Evolutionary conservation across 306 rosid genomes (phyloP).

Genomic region (Casuarina cunninghamiana): DNA sequence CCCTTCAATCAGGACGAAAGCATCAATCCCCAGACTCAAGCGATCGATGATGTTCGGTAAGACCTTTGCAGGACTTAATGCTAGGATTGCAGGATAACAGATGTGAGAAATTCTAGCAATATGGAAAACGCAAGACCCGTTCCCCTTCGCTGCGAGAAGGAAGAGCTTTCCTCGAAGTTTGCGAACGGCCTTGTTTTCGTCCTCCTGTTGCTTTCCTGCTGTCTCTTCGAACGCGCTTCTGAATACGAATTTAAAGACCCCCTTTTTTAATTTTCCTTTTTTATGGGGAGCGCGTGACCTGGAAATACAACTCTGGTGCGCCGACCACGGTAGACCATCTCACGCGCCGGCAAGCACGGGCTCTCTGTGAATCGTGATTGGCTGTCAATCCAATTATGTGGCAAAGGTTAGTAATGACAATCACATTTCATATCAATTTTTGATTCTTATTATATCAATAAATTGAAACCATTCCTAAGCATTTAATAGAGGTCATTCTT

Average conservation of each 20-base stretch:
- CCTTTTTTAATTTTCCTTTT: neutral
- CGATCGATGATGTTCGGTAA: slow-evolving; percentile 3
- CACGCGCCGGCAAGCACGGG: too few species aligned
- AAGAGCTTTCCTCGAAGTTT: slow-evolving; percentile 31
- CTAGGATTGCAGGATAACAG: slow-evolving; percentile 34
- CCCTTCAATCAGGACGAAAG: neutral
- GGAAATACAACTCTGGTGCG: neutral
- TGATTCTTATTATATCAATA: too few species aligned
- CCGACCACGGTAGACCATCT: neutral
- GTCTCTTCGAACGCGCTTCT: neutral
- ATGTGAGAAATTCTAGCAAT: slow-evolving; percentile 2
- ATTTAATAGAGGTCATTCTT: too few species aligned
- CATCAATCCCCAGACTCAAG: neutral
- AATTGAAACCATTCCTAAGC: too few species aligned
- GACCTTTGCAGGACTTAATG: slow-evolving; percentile 16
- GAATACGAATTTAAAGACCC: neutral
- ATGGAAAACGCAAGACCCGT: slow-evolving; percentile 26
- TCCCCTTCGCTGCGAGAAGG: slow-evolving; percentile 34
- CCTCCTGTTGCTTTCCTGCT: neutral
- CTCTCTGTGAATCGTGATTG: too few species aligned
- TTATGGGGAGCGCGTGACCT: neutral
- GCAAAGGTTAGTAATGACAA: too few species aligned
- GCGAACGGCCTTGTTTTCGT: neutral
- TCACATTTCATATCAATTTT: too few species aligned
- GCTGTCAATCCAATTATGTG: neutral